Evolutionary conservation across 2,329 filamentous ascomycete genomes (phyloP).

Genomic region (Diaporthe australafricana): DNA sequence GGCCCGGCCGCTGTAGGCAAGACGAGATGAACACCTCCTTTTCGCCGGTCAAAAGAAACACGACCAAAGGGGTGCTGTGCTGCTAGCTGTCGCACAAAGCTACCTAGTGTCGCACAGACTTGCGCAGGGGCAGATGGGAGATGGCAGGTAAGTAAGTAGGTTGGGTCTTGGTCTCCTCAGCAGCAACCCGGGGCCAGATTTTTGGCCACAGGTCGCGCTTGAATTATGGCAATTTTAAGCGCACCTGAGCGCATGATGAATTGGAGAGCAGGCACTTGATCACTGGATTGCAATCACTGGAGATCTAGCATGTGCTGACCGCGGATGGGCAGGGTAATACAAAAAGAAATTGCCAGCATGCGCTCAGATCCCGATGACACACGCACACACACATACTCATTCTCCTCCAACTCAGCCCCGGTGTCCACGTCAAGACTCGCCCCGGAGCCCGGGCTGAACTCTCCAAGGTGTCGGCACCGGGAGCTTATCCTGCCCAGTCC

Average conservation of each 20-base stretch:
- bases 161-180: neutral
- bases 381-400: neutral
- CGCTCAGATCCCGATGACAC: neutral
- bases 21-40: constrained; percentile 12
- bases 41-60: neutral
- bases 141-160: neutral
- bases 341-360: neutral
- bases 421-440: neutral
- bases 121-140: constrained; percentile 23
- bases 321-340: neutral
- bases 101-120: constrained; percentile 30
- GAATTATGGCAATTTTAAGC: neutral
- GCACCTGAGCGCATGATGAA: neutral
- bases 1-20: constrained; percentile 2
- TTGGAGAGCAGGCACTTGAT: neutral
- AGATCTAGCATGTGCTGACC: neutral
- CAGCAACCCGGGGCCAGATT: constrained; percentile 6
- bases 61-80: neutral
- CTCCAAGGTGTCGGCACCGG: constrained; percentile 16
- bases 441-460: constrained; percentile 20
- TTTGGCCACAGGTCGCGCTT: neutral
- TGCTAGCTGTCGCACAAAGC: constrained; percentile 27
- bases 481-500: constrained; percentile 16
- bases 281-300: neutral
- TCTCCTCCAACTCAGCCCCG: neutral